Conservation (phyloP, 345 rosid genomes). For the Aquilaria malaccensis region DNA sequence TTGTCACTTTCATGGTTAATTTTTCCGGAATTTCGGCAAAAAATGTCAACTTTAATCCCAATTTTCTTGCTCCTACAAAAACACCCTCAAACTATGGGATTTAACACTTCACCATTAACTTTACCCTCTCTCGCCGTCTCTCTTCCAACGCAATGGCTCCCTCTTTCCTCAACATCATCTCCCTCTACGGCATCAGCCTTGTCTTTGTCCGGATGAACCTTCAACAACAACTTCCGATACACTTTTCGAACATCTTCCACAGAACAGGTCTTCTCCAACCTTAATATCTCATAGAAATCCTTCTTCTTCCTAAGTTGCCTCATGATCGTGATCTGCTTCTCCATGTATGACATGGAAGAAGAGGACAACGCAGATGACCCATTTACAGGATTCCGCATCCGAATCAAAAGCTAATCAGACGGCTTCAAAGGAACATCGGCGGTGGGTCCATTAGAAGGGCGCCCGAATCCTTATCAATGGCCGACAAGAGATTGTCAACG, state of each 20-base stretch:
- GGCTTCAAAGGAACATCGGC: slow-evolving; percentile 18
- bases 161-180: too few relatives aligned
- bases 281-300: slow-evolving; percentile 79
- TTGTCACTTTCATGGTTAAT: too few relatives aligned
- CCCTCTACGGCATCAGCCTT: slow-evolving; percentile 24
- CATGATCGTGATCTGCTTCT: slow-evolving; percentile 71
- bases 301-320: slow-evolving; percentile 71
- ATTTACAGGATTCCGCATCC: slow-evolving; percentile 38
- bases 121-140: too few relatives aligned
- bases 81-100: too few relatives aligned
- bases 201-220: slow-evolving; percentile 95
- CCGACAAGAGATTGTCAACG: slow-evolving; percentile 53
- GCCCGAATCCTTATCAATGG: slow-evolving; percentile 24
- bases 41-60: too few relatives aligned
- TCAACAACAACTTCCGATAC: slow-evolving; percentile 74
- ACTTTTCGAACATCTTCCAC: slow-evolving; percentile 85
- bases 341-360: slow-evolving; percentile 38
- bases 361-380: slow-evolving; percentile 33
- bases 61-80: too few relatives aligned
- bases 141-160: too few relatives aligned
- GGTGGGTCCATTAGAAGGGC: slow-evolving; percentile 15
- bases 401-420: slow-evolving; percentile 45
- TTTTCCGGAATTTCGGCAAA: too few relatives aligned
- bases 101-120: too few relatives aligned
- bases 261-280: slow-evolving; percentile 54